These are phyloP conservation scores for Lepidium sativum DNA, from an alignment of 345 rosid species.

Conservation along the genomic window DNA sequence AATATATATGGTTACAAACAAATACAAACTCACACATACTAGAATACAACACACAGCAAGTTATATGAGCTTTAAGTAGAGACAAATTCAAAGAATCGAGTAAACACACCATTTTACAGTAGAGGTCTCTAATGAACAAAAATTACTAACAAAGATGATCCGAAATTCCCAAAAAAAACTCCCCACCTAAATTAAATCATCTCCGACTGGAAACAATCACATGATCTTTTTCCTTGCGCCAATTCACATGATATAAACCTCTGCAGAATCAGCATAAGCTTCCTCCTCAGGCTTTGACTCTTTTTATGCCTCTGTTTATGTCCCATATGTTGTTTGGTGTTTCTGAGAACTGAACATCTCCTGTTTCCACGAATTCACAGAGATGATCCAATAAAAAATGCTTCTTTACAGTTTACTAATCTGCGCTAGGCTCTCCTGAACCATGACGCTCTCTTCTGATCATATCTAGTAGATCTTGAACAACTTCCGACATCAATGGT, in stretches of 20 bases:
- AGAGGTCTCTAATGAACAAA: conserved; percentile 8
- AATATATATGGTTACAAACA: neutral
- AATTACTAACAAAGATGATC: neutral
- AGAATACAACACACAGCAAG: conserved; percentile 13
- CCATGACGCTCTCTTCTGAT: conserved; percentile 64
- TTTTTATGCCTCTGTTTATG: neutral
- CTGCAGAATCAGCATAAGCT: conserved; percentile 11
- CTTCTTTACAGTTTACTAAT: conserved; percentile 20
- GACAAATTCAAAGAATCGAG: conserved; percentile 20
- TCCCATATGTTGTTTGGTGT: conserved; percentile 7
- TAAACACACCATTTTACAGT: conserved; percentile 18
- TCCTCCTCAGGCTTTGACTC: neutral
- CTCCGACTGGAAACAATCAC: neutral
- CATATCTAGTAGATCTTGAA: conserved; percentile 84
- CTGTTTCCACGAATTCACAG: conserved; percentile 11
- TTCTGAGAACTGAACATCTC: conserved; percentile 14
- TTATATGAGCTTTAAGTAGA: neutral
- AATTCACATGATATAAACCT: neutral
- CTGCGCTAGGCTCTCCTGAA: conserved; percentile 34
- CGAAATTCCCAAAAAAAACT: conserved; percentile 9
- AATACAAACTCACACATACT: neutral
- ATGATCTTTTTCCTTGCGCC: neutral
- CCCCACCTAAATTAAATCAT: neutral
- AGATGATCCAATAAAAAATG: conserved; percentile 3
- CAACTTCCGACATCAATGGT: conserved; percentile 90